These are phyloP conservation scores for Trichosporon inkin DNA, from an alignment of 1,284 basidiomycete genomes.

Conservation along the genomic window DNA sequence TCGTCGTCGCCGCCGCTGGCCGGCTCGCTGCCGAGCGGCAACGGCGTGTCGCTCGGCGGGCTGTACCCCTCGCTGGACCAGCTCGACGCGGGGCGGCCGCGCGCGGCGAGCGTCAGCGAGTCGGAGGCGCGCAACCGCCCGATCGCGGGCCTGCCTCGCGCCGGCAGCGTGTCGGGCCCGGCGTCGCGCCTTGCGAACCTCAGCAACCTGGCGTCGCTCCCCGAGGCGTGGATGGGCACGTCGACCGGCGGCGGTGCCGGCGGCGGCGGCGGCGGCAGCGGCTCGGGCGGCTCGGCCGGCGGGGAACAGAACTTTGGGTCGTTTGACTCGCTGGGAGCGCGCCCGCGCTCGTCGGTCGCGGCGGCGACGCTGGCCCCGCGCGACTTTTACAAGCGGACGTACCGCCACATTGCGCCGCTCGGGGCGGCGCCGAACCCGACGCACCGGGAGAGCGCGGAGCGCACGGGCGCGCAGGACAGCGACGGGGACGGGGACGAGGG, in stretches of 20 bases:
- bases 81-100: conserved; percentile 21
- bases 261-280: too few relatives aligned
- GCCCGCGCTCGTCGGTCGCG: conserved; percentile 28
- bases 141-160: conserved; percentile 28
- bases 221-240: conserved; percentile 1
- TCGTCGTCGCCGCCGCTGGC: conserved; percentile 9
- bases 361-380: conserved; percentile 35
- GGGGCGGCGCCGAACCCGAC: conserved; percentile 40
- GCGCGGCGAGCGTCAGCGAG: conserved; percentile 17
- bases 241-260: too few relatives aligned
- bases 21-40: conserved; percentile 9
- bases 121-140: conserved; percentile 13
- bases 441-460: conserved; percentile 30
- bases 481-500: not conserved
- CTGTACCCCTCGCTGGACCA: conserved; percentile 14
- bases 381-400: conserved; percentile 48
- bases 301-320: conserved; percentile 22
- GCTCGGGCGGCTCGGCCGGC: not conserved
- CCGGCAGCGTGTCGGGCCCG: conserved; percentile 24
- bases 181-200: conserved; percentile 9
- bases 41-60: conserved; percentile 33
- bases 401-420: conserved; percentile 45
- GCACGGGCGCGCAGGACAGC: conserved; percentile 21
- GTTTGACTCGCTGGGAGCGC: conserved; percentile 41
- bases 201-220: not conserved